phyloP scores from a whole-genome alignment of 176 grass and related monocot genomes.

The Rhynchospora tenuis region DNA sequence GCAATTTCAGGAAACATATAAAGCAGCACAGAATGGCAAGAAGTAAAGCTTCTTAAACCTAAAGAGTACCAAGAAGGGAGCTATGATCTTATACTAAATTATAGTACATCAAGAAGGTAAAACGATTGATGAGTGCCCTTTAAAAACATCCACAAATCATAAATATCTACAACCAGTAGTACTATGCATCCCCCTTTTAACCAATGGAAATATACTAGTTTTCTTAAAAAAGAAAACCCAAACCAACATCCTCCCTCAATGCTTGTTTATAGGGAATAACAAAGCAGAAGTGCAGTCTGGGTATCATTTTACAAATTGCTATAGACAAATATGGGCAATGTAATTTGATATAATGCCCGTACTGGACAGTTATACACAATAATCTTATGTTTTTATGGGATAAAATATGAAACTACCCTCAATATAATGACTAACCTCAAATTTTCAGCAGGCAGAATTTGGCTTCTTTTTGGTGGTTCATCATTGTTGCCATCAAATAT shows the following conservation, averaged over 20 bases:
- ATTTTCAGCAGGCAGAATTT: conserved; percentile 28
- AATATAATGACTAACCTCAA: conserved; percentile 37
- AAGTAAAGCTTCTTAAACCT: not conserved
- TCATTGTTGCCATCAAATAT: not conserved
- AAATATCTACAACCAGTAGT: not conserved
- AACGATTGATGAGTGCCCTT: not conserved
- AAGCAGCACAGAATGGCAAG: not conserved
- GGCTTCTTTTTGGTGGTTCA: conserved; percentile 12
- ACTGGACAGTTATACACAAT: not conserved
- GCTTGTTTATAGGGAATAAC: not conserved
- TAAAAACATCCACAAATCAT: not conserved
- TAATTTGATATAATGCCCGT: not conserved
- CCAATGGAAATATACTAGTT: not conserved
- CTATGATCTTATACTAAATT: not conserved
- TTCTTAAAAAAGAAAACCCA: not conserved
- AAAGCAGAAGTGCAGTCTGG: not conserved
- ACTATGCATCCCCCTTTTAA: not conserved
- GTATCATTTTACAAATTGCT: not conserved
- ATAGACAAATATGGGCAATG: not conserved
- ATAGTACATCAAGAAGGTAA: not conserved
- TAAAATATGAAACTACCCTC: conserved; percentile 10
- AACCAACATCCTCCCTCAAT: not conserved
- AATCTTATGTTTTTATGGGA: not conserved
- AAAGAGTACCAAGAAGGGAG: not conserved
- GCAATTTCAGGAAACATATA: not conserved